Base-by-base conservation (phyloP, 192 early-diverging fungal genomes). In the Pilobolus umbonatus region DNA sequence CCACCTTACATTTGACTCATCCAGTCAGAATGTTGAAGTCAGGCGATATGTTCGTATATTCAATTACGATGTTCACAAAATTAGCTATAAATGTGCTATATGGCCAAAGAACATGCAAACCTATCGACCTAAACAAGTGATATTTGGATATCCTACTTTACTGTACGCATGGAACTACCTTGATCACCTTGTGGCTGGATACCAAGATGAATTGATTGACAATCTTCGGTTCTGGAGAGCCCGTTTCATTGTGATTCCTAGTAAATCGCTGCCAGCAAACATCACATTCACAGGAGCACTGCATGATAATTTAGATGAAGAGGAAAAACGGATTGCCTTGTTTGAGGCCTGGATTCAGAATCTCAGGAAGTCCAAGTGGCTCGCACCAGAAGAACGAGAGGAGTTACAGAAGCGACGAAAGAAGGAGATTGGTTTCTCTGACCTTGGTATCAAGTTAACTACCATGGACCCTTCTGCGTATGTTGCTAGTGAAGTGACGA, bases 161-260 rank as follows among this genome's bases (percentile, higher is more conserved):
- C 76, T 84, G 39, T 93, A 95, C 68, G 87, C 89, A 31, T 98
- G 96, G 96, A 98, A 96, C 61, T 90, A 87, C 39, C 74, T 96
- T 25, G 96, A 98, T 69, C 86, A 88, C 51, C 72, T 95, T 25
- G 86, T 96, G n/a, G 78, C 89, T 17, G 95, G 94, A 31, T 88
- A 91, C 56, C 85, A 88, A 61, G 83, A 90, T 25, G 85, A 86
- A 22, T 74, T 93, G 45, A 90, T 80, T 0, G 89, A 93, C 54
- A 75, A 81, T 12, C 59, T 92, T 10, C 76, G 85, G 55, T 98
- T 88, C 71, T 95, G 91, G 90, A 75, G 95, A 8, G 82, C 92
- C 0, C 78, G 96, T 2, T 98, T 96, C 66, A 75, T 96, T 25
- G 68, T 98, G 24, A 88, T 98, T 39, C 96, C 96, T 2, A 52